phyloP scores from a whole-genome alignment of 371 early-diverging fungal species.

The Mortierella sp. region DNA sequence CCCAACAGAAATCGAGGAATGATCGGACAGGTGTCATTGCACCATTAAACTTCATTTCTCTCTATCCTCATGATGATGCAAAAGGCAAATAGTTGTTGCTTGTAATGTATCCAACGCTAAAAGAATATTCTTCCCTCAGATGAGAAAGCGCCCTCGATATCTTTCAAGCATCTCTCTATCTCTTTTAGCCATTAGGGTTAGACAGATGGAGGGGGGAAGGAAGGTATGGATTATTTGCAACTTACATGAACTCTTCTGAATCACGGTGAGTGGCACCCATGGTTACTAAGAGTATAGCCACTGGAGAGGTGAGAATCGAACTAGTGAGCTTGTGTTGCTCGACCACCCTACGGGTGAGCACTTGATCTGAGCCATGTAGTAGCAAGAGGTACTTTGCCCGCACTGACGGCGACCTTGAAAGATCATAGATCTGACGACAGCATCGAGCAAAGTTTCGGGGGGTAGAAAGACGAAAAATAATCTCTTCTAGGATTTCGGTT shows the following conservation, averaged over 20 bases:
- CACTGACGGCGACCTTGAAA: conserved; percentile 28
- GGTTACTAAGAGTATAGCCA: conserved; percentile 29
- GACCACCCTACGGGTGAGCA: conserved; percentile 36
- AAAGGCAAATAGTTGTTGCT: too few species aligned
- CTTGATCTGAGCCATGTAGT: conserved; percentile 38
- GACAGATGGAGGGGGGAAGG: neutral
- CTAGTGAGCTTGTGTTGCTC: conserved; percentile 30
- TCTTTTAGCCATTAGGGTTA: neutral
- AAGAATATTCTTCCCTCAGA: too few species aligned
- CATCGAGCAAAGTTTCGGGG: conserved; percentile 34
- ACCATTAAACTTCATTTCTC: conserved; percentile 1
- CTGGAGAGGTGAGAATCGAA: conserved; percentile 39
- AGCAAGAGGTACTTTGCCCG: conserved; percentile 40
- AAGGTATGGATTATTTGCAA: neutral
- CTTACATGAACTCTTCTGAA: conserved; percentile 57
- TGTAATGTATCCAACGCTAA: too few species aligned
- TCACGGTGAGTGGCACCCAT: conserved; percentile 48
- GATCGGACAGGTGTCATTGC: neutral
- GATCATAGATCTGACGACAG: conserved; percentile 29
- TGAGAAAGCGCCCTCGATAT: too few species aligned
- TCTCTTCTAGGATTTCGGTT: conserved; percentile 43
- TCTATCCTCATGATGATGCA: neutral
- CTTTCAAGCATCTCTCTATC: too few species aligned
- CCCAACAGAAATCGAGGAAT: conserved; percentile 32
- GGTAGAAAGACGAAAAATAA: conserved; percentile 23